Evolutionary conservation across 176 grass and related monocot species (phyloP).

Genomic region (Paspalum notatum): DNA sequence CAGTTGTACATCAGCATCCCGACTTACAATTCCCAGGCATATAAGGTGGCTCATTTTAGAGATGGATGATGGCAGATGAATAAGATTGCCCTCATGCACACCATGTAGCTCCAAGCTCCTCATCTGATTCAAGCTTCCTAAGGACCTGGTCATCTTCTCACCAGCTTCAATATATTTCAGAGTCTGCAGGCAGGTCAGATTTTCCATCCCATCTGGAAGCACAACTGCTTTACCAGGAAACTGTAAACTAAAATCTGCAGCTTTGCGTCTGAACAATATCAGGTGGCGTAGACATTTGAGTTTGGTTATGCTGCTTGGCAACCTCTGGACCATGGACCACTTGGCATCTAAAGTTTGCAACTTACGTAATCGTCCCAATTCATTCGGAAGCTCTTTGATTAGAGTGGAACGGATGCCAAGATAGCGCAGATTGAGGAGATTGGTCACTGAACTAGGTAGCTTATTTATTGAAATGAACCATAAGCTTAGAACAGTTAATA

Average conservation of each 20-base stretch:
- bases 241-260: slow-evolving; percentile 1
- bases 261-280: slow-evolving; percentile 27
- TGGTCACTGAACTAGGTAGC: slow-evolving; percentile 21
- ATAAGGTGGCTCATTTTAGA: slow-evolving; percentile 43
- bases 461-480: slow-evolving; percentile 13
- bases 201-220: slow-evolving; percentile 37
- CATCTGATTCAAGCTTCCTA: slow-evolving; percentile 46
- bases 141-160: slow-evolving; percentile 33
- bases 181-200: slow-evolving; percentile 45
- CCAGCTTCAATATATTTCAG: slow-evolving; percentile 47
- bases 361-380: slow-evolving; percentile 39
- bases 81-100: slow-evolving; percentile 25
- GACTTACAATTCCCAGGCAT: slow-evolving; percentile 33
- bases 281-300: slow-evolving; percentile 49
- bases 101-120: slow-evolving; percentile 45
- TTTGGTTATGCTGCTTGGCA: slow-evolving; percentile 43
- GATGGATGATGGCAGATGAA: slow-evolving; percentile 39
- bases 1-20: slow-evolving; percentile 25
- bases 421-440: slow-evolving; percentile 43
- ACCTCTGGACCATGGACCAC: slow-evolving; percentile 38
- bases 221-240: slow-evolving; percentile 24
- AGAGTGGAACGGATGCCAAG: slow-evolving; percentile 43
- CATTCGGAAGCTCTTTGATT: slow-evolving; percentile 37
- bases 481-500: slow-evolving; percentile 40
- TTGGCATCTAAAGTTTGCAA: slow-evolving; percentile 59